Evolutionary conservation across 371 early-diverging fungal species (phyloP), one percentile per base, ranked within the genome.

Genomic region (Mortierella sp.): DNA sequence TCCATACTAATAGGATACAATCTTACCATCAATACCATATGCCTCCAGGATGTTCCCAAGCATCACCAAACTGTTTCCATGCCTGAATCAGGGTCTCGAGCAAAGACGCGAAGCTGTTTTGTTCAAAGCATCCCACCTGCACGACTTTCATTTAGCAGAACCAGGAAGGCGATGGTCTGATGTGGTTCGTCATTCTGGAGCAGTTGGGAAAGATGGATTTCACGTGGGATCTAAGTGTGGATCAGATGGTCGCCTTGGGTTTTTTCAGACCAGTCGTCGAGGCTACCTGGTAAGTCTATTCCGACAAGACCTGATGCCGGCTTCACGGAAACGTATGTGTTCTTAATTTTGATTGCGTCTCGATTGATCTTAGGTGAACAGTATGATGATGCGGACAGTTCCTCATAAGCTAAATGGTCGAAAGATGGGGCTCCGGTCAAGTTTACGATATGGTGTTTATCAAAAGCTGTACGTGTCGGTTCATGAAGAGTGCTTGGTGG

Each of bases 381-480:
- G 71, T n/a, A 57, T 71, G 16, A 71, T 71, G 64, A 71, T 71
- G 64, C 49, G 64, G 31, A 64, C 71, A 29, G 60, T 60, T 16
- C 59, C 56, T 17, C 37, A 64, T 25, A 25, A 56, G 1, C 50
- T 37, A 0, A 27, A 60, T 47, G 64, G 65, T 7, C 55, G 57
- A n/a, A 71, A 71, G 49, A 65, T 59, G 65, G 65, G 71, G 0
- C 24, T 71, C 2, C 64, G 65, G 28, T 71, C 71, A 13, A 66
- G 61, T 2, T 25, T 71, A 7, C 43, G 65, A 24, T 53, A 41
- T n/a, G 65, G 71, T 3, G 65, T 65, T 3, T 71, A 65, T 45
- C 64, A 64, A 43, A 71, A 64, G 14, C 28, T 71, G 57, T 65
- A 62, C 17, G 56, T 27, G 44, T n/a, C n/a, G n/a, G n/a, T n/a